Base-by-base conservation (phyloP, 768 basidiomycete genomes). In the Tricholoma matsutake region DNA sequence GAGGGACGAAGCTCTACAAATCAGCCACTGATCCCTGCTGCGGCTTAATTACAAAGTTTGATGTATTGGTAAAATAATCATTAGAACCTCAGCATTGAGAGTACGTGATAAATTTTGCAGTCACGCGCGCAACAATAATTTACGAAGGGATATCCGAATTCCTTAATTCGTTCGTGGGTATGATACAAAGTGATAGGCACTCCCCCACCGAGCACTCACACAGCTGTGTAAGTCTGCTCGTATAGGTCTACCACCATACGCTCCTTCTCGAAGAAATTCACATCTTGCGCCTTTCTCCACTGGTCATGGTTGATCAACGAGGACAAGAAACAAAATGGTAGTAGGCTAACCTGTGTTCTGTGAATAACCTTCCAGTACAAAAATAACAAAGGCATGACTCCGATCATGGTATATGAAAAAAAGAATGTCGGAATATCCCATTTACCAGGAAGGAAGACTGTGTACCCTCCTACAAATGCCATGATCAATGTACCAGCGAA, bases 1-100 rank as follows among this genome's bases (percentile, higher is more conserved):
- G 80, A 80, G 62, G 84, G 84, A 20, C 81, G 76, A 45, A 81
- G 72, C 59, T 84, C 88, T 43, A 75, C 83, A 22, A 78, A 87
- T 59, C 75, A 81, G 28, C 80, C 82, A 57, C 71, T 65, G 52
- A 69, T 73, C 45, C 63, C 71, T 45, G 73, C 66, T 57, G 54
- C 59, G 9, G 57, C 65, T 18, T 63, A 51, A 63, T 47, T 61
- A 29, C 11, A 53, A 43, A 18, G 16, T 28, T 20, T 41, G 35
- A 37, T 66, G 66, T 68, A 66, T 39, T 68, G 60, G 31, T 61
- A 58, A 49, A 34, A 25, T 41, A 43, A n/a, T 41, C 39, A 41
- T 43, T 43, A 39, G 37, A 25, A 25, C 22, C 22, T 3, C 22
- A 25, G 22, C 22, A 25, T 25, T 25, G 22, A 25, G 22, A 25